Evolutionary conservation across 2,329 filamentous ascomycete species (phyloP).

Genomic region (Phialophora macrospora): DNA sequence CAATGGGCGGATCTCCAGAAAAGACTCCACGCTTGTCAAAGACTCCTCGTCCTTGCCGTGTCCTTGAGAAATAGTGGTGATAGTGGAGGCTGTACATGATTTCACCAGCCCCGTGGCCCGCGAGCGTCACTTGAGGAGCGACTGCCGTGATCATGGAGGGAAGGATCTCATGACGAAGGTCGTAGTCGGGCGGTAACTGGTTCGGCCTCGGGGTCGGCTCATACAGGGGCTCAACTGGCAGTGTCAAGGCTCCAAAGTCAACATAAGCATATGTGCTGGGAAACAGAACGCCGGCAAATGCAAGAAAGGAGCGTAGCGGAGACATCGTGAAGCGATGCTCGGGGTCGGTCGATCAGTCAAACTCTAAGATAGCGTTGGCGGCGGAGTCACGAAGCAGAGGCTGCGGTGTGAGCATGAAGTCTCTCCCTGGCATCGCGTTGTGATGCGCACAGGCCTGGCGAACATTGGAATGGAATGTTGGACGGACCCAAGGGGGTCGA

Average conservation of each 20-base stretch:
- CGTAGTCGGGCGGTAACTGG: slow-evolving; percentile 30
- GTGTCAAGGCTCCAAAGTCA: slow-evolving; percentile 34
- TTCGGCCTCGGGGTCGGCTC: slow-evolving; percentile 33
- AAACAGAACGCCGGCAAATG: slow-evolving; percentile 24
- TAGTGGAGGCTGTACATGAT: slow-evolving; percentile 36
- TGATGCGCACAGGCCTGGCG: slow-evolving; percentile 28
- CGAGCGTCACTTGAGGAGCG: slow-evolving; percentile 30
- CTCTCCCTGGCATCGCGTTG: slow-evolving; percentile 24
- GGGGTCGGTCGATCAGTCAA: background rate
- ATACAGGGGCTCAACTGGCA: slow-evolving; percentile 22
- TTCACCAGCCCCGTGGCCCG: slow-evolving; percentile 29
- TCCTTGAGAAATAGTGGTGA: slow-evolving; percentile 32
- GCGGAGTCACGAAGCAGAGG: background rate
- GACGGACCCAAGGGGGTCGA: background rate
- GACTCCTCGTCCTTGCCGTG: slow-evolving; percentile 28
- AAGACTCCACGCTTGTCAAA: slow-evolving; percentile 36
- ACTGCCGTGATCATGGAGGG: slow-evolving; percentile 37
- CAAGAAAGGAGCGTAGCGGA: slow-evolving; percentile 17
- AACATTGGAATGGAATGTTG: slow-evolving; percentile 27
- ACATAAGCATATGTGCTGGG: slow-evolving; percentile 26
- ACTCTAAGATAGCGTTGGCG: background rate
- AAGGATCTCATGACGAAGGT: slow-evolving; percentile 32
- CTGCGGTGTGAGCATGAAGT: background rate
- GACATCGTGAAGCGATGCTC: slow-evolving; percentile 17
- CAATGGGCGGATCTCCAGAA: slow-evolving; percentile 31